A percentile compares a stretch with the other conserved stretches of the same genome.
Conservation (phyloP, 352 stramenopile species). For the Pythium aquatile region DNA sequence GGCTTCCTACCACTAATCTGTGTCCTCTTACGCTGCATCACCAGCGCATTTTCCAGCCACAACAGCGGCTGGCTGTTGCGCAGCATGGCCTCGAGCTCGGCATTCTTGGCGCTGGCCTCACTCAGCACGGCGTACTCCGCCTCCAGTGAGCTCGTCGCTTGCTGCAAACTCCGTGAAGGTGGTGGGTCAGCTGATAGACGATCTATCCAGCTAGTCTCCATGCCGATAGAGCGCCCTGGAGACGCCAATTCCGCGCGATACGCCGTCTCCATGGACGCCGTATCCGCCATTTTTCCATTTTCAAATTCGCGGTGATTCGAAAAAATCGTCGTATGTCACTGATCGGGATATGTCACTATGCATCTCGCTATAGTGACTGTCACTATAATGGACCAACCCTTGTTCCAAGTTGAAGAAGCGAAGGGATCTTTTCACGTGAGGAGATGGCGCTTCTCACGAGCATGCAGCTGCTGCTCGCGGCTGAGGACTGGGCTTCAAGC, state of each 20-base stretch:
- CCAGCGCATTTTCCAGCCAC: constrained; percentile 48
- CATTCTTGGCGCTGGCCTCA: constrained; percentile 46
- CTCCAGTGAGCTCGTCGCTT: constrained; percentile 30
- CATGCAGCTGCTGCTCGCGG: background rate
- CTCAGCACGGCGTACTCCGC: constrained; percentile 55
- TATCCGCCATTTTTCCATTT: background rate
- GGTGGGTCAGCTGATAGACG: background rate
- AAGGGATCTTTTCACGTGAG: background rate
- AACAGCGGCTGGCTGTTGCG: constrained; percentile 48
- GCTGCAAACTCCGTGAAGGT: constrained; percentile 4
- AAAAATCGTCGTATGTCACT: background rate
- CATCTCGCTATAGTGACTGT: background rate
- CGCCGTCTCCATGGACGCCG: background rate
- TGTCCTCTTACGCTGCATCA: constrained; percentile 33
- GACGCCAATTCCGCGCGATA: background rate
- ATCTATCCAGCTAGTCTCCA: background rate
- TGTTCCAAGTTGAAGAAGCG: constrained; percentile 4
- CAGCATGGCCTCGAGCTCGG: constrained; percentile 46
- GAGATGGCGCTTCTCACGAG: constrained; percentile 1
- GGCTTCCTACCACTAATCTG: background rate
- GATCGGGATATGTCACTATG: background rate
- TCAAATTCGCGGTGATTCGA: background rate
- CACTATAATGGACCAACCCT: background rate
- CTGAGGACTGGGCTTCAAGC: too few relatives aligned
- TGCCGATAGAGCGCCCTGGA: background rate